Evolutionary conservation across 371 early-diverging fungal species (phyloP).

Genomic region (Aphelidium insulamus): DNA sequence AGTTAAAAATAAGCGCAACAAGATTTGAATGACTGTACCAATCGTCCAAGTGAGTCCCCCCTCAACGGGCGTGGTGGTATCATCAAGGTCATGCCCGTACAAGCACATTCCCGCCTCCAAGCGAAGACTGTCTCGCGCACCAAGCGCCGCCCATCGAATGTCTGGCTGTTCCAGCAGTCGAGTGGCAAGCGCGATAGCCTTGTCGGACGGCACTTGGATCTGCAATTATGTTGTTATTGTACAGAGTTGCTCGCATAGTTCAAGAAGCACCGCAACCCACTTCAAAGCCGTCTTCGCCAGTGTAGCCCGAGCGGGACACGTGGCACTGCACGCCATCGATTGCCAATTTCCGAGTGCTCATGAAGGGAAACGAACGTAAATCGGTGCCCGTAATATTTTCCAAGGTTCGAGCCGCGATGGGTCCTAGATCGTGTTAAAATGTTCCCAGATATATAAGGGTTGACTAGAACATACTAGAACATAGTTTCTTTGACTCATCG

Average conservation of each 20-base stretch:
- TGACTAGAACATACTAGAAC: not conserved
- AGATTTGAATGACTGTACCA: slow-evolving; percentile 15
- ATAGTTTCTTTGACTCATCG: too few species aligned
- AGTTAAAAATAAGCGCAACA: not conserved
- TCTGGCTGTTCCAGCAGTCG: slow-evolving; percentile 41
- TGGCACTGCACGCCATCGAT: slow-evolving; percentile 60
- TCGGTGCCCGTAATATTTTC: slow-evolving; percentile 23
- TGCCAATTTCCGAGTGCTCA: slow-evolving; percentile 51
- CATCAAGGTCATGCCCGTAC: slow-evolving; percentile 88
- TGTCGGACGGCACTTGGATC: slow-evolving; percentile 57
- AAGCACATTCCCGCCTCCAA: slow-evolving; percentile 92
- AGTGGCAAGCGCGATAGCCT: slow-evolving; percentile 40
- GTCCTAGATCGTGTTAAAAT: slow-evolving; percentile 7
- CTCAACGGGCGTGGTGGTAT: slow-evolving; percentile 76
- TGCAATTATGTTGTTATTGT: slow-evolving; percentile 5
- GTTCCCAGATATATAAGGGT: slow-evolving; percentile 2
- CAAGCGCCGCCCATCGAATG: slow-evolving; percentile 83
- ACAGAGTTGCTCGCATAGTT: not conserved
- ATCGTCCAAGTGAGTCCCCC: slow-evolving; percentile 89
- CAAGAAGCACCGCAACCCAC: slow-evolving; percentile 11
- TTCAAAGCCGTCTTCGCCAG: slow-evolving; percentile 98
- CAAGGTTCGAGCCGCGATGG: slow-evolving; percentile 38
- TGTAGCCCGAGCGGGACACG: slow-evolving; percentile 89
- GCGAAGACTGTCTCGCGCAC: slow-evolving; percentile 81
- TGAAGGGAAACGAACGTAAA: slow-evolving; percentile 54